Evolutionary conservation across 2,329 filamentous ascomycete genomes (phyloP).

Genomic region (Madurella mycetomatis): DNA sequence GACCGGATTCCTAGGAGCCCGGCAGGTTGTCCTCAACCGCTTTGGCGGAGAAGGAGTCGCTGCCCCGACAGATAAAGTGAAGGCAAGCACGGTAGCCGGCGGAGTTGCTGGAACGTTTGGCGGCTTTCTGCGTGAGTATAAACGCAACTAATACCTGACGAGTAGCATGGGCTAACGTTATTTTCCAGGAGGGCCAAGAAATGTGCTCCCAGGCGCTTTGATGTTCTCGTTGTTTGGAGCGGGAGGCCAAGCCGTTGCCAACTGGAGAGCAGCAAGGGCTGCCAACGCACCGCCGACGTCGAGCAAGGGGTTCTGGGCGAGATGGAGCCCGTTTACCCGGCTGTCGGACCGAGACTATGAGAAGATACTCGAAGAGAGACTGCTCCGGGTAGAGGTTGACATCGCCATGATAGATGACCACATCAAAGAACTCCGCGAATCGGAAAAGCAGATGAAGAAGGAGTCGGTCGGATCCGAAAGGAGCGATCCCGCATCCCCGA

Average conservation of each 20-base stretch:
- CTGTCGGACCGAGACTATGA: conserved; percentile 70
- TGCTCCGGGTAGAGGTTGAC: conserved; percentile 68
- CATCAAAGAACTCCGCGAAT: conserved; percentile 44
- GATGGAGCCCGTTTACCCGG: conserved; percentile 67
- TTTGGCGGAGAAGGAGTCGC: conserved; percentile 49
- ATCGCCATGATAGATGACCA: conserved; percentile 76
- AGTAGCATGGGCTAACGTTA: neutral
- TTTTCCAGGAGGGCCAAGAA: conserved; percentile 45
- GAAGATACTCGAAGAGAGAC: conserved; percentile 63
- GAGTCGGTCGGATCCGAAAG: neutral
- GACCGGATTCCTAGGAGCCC: conserved; percentile 39
- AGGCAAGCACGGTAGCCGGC: conserved; percentile 67
- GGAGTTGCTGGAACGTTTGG: conserved; percentile 61
- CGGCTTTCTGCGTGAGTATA: conserved; percentile 48
- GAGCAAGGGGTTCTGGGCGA: conserved; percentile 45
- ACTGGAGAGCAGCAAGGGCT: conserved; percentile 13
- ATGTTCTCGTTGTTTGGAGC: conserved; percentile 41
- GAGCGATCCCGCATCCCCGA: neutral
- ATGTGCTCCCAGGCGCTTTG: conserved; percentile 48
- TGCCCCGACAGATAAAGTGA: conserved; percentile 55
- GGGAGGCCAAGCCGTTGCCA: conserved; percentile 29
- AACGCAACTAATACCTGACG: neutral
- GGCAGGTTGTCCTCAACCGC: conserved; percentile 43
- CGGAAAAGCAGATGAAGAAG: conserved; percentile 18
- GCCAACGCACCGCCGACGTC: conserved; percentile 1